Conservation (phyloP, 768 basidiomycete species). For the Phylloporus rhodoxanthus region DNA sequence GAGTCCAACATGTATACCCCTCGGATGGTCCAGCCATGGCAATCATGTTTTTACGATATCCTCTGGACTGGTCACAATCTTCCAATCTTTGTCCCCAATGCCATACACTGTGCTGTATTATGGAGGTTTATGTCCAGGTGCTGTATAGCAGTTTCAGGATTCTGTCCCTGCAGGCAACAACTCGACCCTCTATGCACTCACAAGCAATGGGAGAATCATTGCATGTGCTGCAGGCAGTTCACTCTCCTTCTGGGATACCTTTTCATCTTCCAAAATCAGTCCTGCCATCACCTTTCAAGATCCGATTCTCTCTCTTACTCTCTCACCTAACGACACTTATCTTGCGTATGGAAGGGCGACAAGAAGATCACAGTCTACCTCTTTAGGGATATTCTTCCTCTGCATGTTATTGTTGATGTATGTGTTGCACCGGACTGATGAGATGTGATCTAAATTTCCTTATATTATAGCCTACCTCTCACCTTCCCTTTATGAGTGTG, state of each 20-base stretch:
- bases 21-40: neutral
- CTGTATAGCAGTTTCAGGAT: neutral
- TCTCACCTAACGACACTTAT: neutral
- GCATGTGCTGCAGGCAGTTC: neutral
- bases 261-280: neutral
- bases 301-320: neutral
- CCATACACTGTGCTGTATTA: neutral
- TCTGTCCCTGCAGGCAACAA: neutral
- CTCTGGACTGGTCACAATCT: neutral
- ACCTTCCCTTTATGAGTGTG: neutral
- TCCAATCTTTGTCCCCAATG: neutral
- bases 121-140: neutral
- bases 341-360: neutral
- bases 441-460: neutral
- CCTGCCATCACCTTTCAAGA: neutral
- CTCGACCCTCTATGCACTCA: neutral
- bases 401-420: neutral
- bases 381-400: neutral
- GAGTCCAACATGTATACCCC: neutral
- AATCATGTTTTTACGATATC: neutral
- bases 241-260: neutral
- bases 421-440: neutral
- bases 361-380: neutral
- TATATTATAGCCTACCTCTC: neutral
- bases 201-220: neutral